These are phyloP conservation scores for Porogramme epimiltina DNA, from an alignment of 1,284 basidiomycete genomes.

Conservation along the genomic window DNA sequence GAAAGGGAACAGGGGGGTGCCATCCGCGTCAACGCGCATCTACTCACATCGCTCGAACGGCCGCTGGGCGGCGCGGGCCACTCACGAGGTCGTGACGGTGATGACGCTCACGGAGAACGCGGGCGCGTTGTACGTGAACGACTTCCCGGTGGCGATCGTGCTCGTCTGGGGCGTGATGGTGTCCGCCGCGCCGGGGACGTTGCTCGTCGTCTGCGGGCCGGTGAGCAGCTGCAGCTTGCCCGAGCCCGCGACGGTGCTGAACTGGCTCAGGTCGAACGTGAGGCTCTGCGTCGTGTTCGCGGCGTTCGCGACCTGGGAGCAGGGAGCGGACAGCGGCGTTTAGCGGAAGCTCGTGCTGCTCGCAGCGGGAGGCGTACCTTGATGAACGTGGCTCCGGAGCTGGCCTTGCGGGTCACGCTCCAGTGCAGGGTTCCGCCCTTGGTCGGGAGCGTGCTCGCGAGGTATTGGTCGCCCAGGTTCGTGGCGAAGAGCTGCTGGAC, in stretches of 20 bases:
- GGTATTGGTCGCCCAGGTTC: slow-evolving; percentile 61
- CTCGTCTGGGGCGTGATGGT: slow-evolving; percentile 47
- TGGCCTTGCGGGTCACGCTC: slow-evolving; percentile 55
- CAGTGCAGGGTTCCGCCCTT: slow-evolving; percentile 54
- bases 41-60: background rate
- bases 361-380: slow-evolving; percentile 42
- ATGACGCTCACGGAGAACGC: slow-evolving; percentile 61
- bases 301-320: slow-evolving; percentile 55
- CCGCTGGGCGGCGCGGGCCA: background rate
- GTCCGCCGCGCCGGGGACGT: slow-evolving; percentile 53
- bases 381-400: slow-evolving; percentile 48
- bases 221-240: slow-evolving; percentile 51
- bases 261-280: slow-evolving; percentile 54
- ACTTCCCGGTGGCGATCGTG: slow-evolving; percentile 46
- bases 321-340: background rate
- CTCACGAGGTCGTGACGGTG: slow-evolving; percentile 33
- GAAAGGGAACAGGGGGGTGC: background rate
- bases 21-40: background rate
- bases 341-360: background rate
- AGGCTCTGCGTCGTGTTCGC: slow-evolving; percentile 41
- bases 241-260: slow-evolving; percentile 43
- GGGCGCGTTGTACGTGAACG: slow-evolving; percentile 59
- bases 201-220: slow-evolving; percentile 50
- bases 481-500: slow-evolving; percentile 68
- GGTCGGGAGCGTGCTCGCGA: slow-evolving; percentile 62